phyloP scores from a whole-genome alignment of 2,329 filamentous ascomycete species.

The Cordyceps fumosorosea region DNA sequence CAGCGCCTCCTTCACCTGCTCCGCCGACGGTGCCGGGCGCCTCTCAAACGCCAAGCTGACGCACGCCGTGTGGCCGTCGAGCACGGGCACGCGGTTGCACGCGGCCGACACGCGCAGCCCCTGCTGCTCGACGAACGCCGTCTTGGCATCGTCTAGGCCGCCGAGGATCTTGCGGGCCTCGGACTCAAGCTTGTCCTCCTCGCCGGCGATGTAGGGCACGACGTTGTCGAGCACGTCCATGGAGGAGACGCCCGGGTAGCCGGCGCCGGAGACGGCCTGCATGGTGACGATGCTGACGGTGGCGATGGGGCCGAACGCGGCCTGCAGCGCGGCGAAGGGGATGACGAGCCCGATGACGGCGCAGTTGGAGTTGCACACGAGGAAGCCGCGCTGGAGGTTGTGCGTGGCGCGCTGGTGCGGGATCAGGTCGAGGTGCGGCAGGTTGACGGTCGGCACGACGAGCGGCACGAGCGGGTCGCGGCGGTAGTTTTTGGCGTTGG shows the following conservation, averaged over 20 bases:
- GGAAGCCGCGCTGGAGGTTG: constrained; percentile 73
- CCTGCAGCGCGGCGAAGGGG: constrained; percentile 84
- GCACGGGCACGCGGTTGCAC: constrained; percentile 90
- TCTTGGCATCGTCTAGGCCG: constrained; percentile 60
- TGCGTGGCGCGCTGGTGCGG: constrained; percentile 76
- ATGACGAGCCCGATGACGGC: constrained; percentile 95
- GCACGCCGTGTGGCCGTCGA: constrained; percentile 94
- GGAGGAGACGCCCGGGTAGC: constrained; percentile 80
- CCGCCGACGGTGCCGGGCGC: constrained; percentile 65
- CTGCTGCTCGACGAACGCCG: constrained; percentile 69
- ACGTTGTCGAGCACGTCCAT: constrained; percentile 98
- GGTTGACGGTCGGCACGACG: constrained; percentile 92
- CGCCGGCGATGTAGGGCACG: constrained; percentile 85
- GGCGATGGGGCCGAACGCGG: constrained; percentile 77
- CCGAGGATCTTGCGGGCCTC: constrained; percentile 95
- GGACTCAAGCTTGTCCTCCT: constrained; percentile 93
- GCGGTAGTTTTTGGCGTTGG: constrained; percentile 96
- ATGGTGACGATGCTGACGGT: constrained; percentile 76
- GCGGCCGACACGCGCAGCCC: constrained; percentile 73
- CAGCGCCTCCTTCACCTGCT: constrained; percentile 73
- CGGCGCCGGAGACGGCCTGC: constrained; percentile 90
- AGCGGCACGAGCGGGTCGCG: constrained; percentile 84
- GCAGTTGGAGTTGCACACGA: constrained; percentile 98
- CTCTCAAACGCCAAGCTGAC: constrained; percentile 78
- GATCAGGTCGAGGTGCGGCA: constrained; percentile 78